These are phyloP conservation scores for Herpetospermum pedunculosum DNA, from an alignment of 306 rosid genomes.

Conservation along the genomic window DNA sequence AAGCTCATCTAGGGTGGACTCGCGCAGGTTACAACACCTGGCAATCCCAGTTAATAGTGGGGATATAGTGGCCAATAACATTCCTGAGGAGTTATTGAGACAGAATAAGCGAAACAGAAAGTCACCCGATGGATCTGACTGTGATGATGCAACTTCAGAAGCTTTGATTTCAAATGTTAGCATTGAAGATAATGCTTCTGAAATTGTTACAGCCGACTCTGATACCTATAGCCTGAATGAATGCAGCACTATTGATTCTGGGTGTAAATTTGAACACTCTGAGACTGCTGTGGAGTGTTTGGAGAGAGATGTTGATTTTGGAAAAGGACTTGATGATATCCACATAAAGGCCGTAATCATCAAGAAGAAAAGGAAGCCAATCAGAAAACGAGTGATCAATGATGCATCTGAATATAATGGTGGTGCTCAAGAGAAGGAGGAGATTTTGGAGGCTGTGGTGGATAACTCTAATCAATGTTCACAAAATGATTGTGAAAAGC, in stretches of 20 bases:
- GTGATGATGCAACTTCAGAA: constrained; percentile 45
- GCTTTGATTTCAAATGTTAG: constrained; percentile 50
- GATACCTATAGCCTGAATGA: constrained; percentile 59
- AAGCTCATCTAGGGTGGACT: constrained; percentile 46
- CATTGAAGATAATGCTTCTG: constrained; percentile 59
- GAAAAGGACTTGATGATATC: constrained; percentile 56
- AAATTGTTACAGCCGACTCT: constrained; percentile 62
- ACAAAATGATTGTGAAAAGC: constrained; percentile 33
- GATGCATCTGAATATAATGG: constrained; percentile 31
- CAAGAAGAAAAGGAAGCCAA: constrained; percentile 81
- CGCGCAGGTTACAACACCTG: constrained; percentile 26
- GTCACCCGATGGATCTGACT: constrained; percentile 51
- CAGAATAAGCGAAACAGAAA: constrained; percentile 37
- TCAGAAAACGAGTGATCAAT: constrained; percentile 48
- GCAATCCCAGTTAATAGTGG: constrained; percentile 21
- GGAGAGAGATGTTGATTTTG: constrained; percentile 48
- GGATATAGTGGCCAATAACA: constrained; percentile 23
- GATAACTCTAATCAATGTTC: constrained; percentile 35
- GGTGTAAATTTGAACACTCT: constrained; percentile 40
- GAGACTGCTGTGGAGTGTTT: constrained; percentile 40
- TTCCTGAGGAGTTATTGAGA: constrained; percentile 29
- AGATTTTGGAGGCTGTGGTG: constrained; percentile 18
- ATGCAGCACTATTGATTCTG: constrained; percentile 61
- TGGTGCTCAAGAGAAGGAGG: constrained; percentile 35
- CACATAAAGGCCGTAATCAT: constrained; percentile 44